phyloP scores from a whole-genome alignment of 2,329 filamentous ascomycete genomes.

The Colletotrichum orchidophilum region DNA sequence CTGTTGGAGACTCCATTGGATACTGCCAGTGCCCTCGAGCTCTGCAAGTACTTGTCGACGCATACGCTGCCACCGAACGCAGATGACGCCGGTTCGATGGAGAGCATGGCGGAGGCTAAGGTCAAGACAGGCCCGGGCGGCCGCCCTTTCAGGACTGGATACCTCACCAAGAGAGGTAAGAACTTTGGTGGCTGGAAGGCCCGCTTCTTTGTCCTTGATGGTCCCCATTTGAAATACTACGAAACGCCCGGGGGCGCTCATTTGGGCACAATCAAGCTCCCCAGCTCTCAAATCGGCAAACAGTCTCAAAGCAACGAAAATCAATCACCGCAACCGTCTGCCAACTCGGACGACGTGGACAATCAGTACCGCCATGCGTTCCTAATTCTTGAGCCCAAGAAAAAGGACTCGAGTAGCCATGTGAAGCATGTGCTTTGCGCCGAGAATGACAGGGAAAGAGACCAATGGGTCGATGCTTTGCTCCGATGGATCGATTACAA shows the following conservation, averaged over 20 bases:
- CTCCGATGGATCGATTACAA: constrained; percentile 87
- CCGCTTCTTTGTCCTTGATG: constrained; percentile 69
- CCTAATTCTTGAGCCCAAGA: constrained; percentile 92
- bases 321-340: constrained; percentile 66
- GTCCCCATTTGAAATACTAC: constrained; percentile 82
- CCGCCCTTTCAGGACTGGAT: constrained; percentile 82
- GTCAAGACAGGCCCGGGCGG: constrained; percentile 67
- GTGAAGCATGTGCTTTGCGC: constrained; percentile 96
- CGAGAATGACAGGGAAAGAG: constrained; percentile 91
- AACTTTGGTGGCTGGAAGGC: constrained; percentile 99
- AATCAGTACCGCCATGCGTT: constrained; percentile 98
- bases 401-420: constrained; percentile 88
- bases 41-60: constrained; percentile 88
- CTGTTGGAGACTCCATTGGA: constrained; percentile 86
- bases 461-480: constrained; percentile 91
- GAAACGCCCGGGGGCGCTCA: constrained; percentile 91
- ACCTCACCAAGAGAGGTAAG: constrained; percentile 95
- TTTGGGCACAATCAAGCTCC: constrained; percentile 91
- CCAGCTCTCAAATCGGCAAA: constrained; percentile 92
- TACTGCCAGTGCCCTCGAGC: constrained; percentile 76
- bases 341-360: constrained; percentile 77
- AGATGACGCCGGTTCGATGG: constrained; percentile 58
- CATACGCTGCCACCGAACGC: constrained; percentile 70
- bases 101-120: constrained; percentile 44
- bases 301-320: constrained; percentile 76